Evolutionary conservation across 495 filamentous ascomycete species (phyloP).

Genomic region (Neurospora sp.): DNA sequence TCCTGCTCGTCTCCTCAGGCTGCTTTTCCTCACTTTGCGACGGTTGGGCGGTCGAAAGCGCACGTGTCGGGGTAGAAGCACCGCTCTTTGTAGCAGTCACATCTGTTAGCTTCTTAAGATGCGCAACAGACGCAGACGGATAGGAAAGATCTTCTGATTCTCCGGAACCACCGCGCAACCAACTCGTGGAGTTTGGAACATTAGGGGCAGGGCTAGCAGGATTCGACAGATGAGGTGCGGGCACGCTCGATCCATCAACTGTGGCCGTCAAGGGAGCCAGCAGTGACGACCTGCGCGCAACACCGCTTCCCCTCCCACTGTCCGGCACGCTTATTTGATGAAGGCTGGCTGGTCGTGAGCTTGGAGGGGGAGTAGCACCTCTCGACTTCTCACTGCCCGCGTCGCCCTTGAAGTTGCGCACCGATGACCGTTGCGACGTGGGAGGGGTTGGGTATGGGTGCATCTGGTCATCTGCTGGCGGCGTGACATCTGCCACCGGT

Average conservation of each 20-base stretch:
- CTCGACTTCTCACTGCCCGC: slow-evolving; percentile 32
- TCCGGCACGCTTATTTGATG: slow-evolving; percentile 34
- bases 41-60: slow-evolving; percentile 51
- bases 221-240: slow-evolving; percentile 66
- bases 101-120: slow-evolving; percentile 82
- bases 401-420: slow-evolving; percentile 38
- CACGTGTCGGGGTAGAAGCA: slow-evolving; percentile 75
- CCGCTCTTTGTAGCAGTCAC: slow-evolving; percentile 75
- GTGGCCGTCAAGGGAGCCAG: slow-evolving; percentile 55
- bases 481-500: slow-evolving; percentile 22
- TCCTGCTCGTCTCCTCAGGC: slow-evolving; percentile 23
- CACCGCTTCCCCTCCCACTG: slow-evolving; percentile 23
- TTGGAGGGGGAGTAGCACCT: slow-evolving; percentile 12
- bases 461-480: slow-evolving; percentile 22
- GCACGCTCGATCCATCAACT: slow-evolving; percentile 54
- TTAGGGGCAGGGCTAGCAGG: slow-evolving; percentile 51
- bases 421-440: slow-evolving; percentile 44
- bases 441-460: slow-evolving; percentile 50
- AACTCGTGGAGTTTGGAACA: slow-evolving; percentile 45
- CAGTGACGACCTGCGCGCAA: slow-evolving; percentile 36
- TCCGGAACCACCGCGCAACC: slow-evolving; percentile 34
- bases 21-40: slow-evolving; percentile 27
- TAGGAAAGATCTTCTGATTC: slow-evolving; percentile 42
- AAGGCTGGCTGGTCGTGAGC: slow-evolving; percentile 17
- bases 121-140: slow-evolving; percentile 49